phyloP scores from a whole-genome alignment of 164 flowering plant genomes.

The Aristolochia californica region DNA sequence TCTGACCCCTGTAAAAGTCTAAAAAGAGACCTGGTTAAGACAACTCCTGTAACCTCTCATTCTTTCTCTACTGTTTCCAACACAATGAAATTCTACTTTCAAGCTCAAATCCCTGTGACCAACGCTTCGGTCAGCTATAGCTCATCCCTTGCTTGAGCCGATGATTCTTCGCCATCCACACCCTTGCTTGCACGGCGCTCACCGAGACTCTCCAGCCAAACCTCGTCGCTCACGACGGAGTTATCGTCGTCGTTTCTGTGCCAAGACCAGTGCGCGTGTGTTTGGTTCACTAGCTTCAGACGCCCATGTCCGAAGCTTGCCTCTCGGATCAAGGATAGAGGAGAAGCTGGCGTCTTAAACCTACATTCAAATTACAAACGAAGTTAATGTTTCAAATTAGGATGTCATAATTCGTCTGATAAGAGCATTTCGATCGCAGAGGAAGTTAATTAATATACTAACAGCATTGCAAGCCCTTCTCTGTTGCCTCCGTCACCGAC shows the following conservation, averaged over 20 bases:
- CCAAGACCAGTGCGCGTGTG: slow-evolving; percentile 83
- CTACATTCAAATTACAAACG: slow-evolving; percentile 18
- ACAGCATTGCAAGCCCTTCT: slow-evolving; percentile 74
- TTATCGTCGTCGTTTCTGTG: slow-evolving; percentile 62
- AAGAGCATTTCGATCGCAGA: no score
- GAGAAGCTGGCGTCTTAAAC: slow-evolving; percentile 36
- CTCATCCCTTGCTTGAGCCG: neutral
- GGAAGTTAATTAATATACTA: slow-evolving; percentile 14
- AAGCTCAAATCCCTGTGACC: no score
- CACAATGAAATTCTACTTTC: no score
- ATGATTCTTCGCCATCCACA: neutral
- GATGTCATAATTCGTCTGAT: no score
- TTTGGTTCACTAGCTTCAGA: slow-evolving; percentile 37
- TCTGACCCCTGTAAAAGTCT: no score
- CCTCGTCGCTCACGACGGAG: slow-evolving; percentile 32
- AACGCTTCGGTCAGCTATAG: slow-evolving; percentile 1
- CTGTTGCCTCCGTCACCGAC: slow-evolving; percentile 92
- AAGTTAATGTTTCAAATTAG: no score
- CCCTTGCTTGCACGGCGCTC: neutral
- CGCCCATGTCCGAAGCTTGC: slow-evolving; percentile 87
- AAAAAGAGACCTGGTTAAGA: no score
- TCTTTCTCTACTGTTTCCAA: no score
- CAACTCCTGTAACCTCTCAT: no score
- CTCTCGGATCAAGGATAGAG: slow-evolving; percentile 52
- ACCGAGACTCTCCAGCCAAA: slow-evolving; percentile 43